phyloP scores from a whole-genome alignment of 164 flowering plant species.

The Vitis riparia region DNA sequence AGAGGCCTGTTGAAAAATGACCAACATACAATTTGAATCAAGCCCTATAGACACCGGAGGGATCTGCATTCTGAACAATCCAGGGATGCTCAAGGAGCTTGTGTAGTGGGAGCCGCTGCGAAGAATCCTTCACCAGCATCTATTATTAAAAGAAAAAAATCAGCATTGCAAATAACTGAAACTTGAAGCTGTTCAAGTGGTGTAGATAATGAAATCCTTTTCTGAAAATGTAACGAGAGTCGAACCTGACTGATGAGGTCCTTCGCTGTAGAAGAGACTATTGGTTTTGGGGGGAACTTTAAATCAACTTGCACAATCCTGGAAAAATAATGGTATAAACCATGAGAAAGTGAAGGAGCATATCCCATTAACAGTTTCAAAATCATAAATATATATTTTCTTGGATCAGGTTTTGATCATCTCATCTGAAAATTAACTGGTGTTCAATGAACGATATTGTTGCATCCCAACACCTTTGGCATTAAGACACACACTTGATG shows the following conservation, averaged over 20 bases:
- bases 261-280: slow-evolving; percentile 83
- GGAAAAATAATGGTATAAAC: slow-evolving; percentile 6
- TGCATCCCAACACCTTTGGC: too few species aligned
- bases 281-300: slow-evolving; percentile 84
- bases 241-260: slow-evolving; percentile 90
- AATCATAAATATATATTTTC: too few species aligned
- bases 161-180: not conserved
- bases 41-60: slow-evolving; percentile 73
- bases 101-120: slow-evolving; percentile 81
- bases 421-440: too few species aligned
- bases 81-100: slow-evolving; percentile 97
- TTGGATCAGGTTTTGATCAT: too few species aligned
- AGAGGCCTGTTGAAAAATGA: not conserved
- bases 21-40: slow-evolving; percentile 13
- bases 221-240: not conserved
- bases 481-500: too few species aligned
- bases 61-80: slow-evolving; percentile 96
- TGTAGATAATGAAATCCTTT: too few species aligned
- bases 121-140: slow-evolving; percentile 94
- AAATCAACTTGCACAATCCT: slow-evolving; percentile 92
- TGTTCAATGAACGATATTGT: too few species aligned
- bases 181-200: too few species aligned
- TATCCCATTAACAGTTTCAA: too few species aligned
- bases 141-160: slow-evolving; percentile 16
- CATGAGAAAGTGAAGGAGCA: too few species aligned